Evolutionary conservation across 108 stramenopile genomes (phyloP).

Genomic region (Parietichytrium sp.): DNA sequence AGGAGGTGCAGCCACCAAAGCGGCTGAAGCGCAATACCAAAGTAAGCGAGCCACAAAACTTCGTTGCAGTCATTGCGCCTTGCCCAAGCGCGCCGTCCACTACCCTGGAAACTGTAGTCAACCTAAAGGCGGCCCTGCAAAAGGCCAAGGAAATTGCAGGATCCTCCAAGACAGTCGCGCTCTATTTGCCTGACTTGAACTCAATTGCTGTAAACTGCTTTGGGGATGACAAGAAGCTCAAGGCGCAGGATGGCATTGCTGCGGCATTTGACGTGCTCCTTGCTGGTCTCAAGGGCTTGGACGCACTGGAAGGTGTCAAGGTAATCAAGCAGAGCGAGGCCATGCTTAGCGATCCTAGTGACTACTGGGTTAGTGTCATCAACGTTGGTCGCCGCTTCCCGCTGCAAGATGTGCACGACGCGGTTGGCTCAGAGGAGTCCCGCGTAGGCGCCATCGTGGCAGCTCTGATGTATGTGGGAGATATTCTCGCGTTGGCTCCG

Average conservation of each 20-base stretch:
- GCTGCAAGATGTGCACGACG: conserved; percentile 68
- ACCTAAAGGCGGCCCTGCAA: conserved; percentile 52
- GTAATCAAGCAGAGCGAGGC: conserved; percentile 77
- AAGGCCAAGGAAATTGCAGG: not conserved
- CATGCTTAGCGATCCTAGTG: conserved; percentile 79
- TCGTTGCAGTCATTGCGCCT: conserved; percentile 79
- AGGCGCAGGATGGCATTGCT: conserved; percentile 51
- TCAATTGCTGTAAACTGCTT: conserved; percentile 74
- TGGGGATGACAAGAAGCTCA: conserved; percentile 73
- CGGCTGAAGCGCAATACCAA: conserved; percentile 34
- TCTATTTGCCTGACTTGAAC: conserved; percentile 79
- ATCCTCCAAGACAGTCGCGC: conserved; percentile 52
- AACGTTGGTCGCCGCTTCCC: conserved; percentile 82
- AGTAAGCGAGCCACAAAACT: conserved; percentile 61
- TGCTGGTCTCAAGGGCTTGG: conserved; percentile 66
- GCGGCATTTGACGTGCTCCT: conserved; percentile 73
- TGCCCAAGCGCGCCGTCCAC: conserved; percentile 65
- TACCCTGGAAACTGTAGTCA: conserved; percentile 72
- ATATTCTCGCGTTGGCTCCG: not conserved
- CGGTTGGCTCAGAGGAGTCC: conserved; percentile 52
- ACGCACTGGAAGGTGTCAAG: conserved; percentile 66
- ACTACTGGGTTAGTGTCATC: conserved; percentile 90
- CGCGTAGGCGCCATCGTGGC: conserved; percentile 25
- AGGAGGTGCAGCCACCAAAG: not conserved
- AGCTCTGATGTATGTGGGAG: conserved; percentile 33